Evolutionary conservation across 1,284 basidiomycete genomes (phyloP).

Genomic region (Heterobasidion annosum): DNA sequence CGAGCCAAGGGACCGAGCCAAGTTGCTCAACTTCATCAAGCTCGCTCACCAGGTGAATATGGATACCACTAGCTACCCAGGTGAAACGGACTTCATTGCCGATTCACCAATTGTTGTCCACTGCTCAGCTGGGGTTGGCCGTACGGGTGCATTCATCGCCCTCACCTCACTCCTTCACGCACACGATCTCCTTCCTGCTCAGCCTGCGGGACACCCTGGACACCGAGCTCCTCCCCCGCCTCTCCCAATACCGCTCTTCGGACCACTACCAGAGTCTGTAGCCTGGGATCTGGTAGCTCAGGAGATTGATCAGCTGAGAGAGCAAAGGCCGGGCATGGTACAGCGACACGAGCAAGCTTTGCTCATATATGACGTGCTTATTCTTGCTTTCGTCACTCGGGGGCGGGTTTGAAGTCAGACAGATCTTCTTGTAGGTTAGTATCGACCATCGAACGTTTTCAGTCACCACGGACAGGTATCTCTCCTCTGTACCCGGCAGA

Average conservation of each 20-base stretch:
- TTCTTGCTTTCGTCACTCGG: slow-evolving; percentile 22
- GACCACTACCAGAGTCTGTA: slow-evolving; percentile 38
- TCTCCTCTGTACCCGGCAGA: too few species aligned
- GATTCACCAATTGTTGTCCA: slow-evolving; percentile 76
- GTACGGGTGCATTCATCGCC: slow-evolving; percentile 84
- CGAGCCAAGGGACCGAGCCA: slow-evolving; percentile 39
- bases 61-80: slow-evolving; percentile 26
- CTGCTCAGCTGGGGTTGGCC: slow-evolving; percentile 85
- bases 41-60: slow-evolving; percentile 56
- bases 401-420: not conserved
- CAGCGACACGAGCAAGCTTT: slow-evolving; percentile 59
- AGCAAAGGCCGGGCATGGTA: slow-evolving; percentile 78
- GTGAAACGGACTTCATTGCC: slow-evolving; percentile 22
- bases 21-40: slow-evolving; percentile 50
- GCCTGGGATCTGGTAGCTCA: slow-evolving; percentile 55
- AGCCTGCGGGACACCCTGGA: slow-evolving; percentile 15
- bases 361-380: slow-evolving; percentile 59
- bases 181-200: slow-evolving; percentile 37
- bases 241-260: slow-evolving; percentile 41
- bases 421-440: too few species aligned
- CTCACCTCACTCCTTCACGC: slow-evolving; percentile 63
- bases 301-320: slow-evolving; percentile 71
- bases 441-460: too few species aligned
- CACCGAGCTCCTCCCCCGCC: slow-evolving; percentile 16
- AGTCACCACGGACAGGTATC: too few species aligned